A percentile compares a stretch with the other conserved stretches of the same genome.
Evolutionary conservation across 179 eudicot genomes (phyloP).

Genomic region (Kewa caespitosa): DNA sequence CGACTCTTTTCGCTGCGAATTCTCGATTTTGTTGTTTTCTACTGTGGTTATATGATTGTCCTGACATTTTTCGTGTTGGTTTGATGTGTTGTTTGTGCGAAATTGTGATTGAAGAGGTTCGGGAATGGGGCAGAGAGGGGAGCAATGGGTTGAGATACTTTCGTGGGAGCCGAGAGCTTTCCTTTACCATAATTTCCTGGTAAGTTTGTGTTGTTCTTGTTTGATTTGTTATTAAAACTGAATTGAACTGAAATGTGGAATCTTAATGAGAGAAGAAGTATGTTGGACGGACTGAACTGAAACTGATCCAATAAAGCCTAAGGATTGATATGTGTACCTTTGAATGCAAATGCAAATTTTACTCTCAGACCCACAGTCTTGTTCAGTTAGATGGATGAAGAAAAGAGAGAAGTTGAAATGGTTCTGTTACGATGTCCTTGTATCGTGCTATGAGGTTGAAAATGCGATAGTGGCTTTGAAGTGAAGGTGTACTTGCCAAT

Average conservation of each 20-base stretch:
- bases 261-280: too few relatives aligned
- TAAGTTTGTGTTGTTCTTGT: constrained; percentile 29
- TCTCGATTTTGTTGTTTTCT: neutral
- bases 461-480: too few relatives aligned
- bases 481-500: too few relatives aligned
- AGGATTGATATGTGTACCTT: neutral
- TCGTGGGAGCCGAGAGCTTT: constrained; percentile 96
- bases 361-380: too few relatives aligned
- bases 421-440: too few relatives aligned
- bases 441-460: too few relatives aligned
- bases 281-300: too few relatives aligned
- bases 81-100: constrained; percentile 1
- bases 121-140: constrained; percentile 47
- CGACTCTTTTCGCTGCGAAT: too few relatives aligned
- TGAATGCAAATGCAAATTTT: neutral
- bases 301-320: neutral
- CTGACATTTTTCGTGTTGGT: neutral
- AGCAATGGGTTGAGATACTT: constrained; percentile 84
- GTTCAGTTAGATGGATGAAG: too few relatives aligned
- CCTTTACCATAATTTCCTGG: constrained; percentile 82
- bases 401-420: neutral
- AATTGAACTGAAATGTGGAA: neutral
- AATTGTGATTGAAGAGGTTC: constrained; percentile 45
- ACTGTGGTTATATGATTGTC: too few relatives aligned
- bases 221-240: neutral